phyloP scores from a whole-genome alignment of 176 grass and related monocot genomes.

The Melocanna baccifera region DNA sequence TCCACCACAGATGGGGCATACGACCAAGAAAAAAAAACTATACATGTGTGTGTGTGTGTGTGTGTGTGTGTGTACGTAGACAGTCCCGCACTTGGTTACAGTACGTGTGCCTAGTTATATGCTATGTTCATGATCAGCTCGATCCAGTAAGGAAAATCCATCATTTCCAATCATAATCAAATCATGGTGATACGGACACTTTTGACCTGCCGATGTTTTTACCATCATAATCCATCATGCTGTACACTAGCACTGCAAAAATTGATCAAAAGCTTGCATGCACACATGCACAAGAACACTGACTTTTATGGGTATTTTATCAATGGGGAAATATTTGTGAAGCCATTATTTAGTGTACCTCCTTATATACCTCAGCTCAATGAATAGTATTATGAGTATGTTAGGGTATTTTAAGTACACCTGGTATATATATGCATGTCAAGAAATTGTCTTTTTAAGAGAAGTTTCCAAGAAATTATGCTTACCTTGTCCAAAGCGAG shows the following conservation, averaged over 20 bases:
- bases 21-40: not conserved
- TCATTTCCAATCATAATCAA: slow-evolving; percentile 39
- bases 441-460: not conserved
- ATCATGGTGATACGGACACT: slow-evolving; percentile 36
- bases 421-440: not conserved
- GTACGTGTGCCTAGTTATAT: not conserved
- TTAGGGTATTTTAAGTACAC: not conserved
- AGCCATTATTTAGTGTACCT: not conserved
- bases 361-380: not conserved
- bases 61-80: not conserved
- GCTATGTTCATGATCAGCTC: not conserved
- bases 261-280: slow-evolving; percentile 31
- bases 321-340: not conserved
- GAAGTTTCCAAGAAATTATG: not conserved
- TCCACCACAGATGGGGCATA: not conserved
- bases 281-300: slow-evolving; percentile 13
- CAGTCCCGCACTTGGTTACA: not conserved
- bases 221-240: not conserved
- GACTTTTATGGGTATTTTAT: slow-evolving; percentile 1
- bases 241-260: slow-evolving; percentile 26
- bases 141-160: slow-evolving; percentile 27
- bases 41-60: not conserved
- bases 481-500: not conserved
- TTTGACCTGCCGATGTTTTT: slow-evolving; percentile 24
- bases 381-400: not conserved